Evolutionary conservation across 495 filamentous ascomycete species (phyloP), one percentile per base, ranked within the genome.

Genomic region (Pyronema omphalodes): DNA sequence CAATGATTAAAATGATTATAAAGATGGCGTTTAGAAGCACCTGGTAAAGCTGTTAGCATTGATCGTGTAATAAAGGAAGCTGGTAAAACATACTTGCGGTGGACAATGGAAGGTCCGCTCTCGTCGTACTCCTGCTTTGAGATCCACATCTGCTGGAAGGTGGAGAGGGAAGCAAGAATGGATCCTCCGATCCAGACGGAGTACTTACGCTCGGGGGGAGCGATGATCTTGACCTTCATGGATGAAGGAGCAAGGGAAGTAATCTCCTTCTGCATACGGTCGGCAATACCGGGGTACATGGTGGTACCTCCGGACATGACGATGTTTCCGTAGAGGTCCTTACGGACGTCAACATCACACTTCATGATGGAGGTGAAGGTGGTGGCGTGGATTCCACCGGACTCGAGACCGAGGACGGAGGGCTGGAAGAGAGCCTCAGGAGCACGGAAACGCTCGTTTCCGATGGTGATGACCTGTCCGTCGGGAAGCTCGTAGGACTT

Each of bases 131-230:
- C 91, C 77, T 98, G 91, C 86, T 98, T 98, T 60, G 91, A 98
- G 82, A 98, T 96, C 91, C 91, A 98, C 93, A 98, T 98, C 77
- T 96, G 91, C 76, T 98, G 91, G 88, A 96, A 96, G 74, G 91
- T 96, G 56, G 91, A 98, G 60, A 98, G 86, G 58, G 91, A 98
- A 60, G 91, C 91, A 68, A 98, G 75, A 71, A 98, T 98, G 71
- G 91, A 98, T 80, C 91, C 91, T 87, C 91, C 91, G 71, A 98
- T 98, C 91, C 91, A 98, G 77, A 98, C 91, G 57, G 91, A 60
- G 70, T 96, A 99, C 68, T 95, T 94, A 54, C 91, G 77, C 71
- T 99, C 91, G 1, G 93, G 87, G 53, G 91, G 91, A 19, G 91
- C 91, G 68, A 93, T 94, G 55, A 99, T 99, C 70, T 94, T 91